phyloP scores from a whole-genome alignment of 2,329 filamentous ascomycete genomes.

The Phyllosticta ampelicida region DNA sequence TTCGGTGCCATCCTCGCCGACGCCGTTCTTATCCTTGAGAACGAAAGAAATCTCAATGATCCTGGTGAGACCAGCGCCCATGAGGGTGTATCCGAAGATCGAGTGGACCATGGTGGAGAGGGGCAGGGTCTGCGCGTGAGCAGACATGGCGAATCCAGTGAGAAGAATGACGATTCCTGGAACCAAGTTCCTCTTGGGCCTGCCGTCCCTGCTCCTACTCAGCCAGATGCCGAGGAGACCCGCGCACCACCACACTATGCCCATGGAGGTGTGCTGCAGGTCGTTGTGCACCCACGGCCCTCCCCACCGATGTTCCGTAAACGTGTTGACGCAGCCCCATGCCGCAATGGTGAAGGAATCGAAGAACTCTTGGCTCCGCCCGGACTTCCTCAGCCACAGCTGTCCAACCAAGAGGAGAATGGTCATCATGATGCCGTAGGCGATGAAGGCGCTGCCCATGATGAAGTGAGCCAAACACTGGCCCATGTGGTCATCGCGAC shows the following conservation, averaged over 20 bases:
- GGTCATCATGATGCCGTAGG: slow-evolving; percentile 78
- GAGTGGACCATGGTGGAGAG: slow-evolving; percentile 80
- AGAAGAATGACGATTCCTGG: slow-evolving; percentile 83
- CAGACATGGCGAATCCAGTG: slow-evolving; percentile 92
- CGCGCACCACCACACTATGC: slow-evolving; percentile 96
- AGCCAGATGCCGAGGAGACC: slow-evolving; percentile 89
- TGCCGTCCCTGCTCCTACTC: slow-evolving; percentile 69
- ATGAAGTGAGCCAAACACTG: slow-evolving; percentile 97
- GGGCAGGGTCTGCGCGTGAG: slow-evolving; percentile 73
- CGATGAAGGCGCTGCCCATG: slow-evolving; percentile 96
- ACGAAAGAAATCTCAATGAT: slow-evolving; percentile 90
- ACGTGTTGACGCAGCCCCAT: slow-evolving; percentile 97
- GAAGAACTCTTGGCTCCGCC: slow-evolving; percentile 92
- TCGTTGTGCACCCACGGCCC: slow-evolving; percentile 82
- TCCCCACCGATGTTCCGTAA: slow-evolving; percentile 95
- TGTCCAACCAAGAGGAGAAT: slow-evolving; percentile 83
- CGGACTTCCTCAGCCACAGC: slow-evolving; percentile 68
- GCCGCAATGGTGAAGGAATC: slow-evolving; percentile 82
- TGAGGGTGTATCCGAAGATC: slow-evolving; percentile 89
- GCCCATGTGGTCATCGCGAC: slow-evolving; percentile 78
- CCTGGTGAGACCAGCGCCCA: slow-evolving; percentile 73
- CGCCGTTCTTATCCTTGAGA: slow-evolving; percentile 56
- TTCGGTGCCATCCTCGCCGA: slow-evolving; percentile 57
- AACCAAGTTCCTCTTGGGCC: slow-evolving; percentile 84
- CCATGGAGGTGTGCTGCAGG: slow-evolving; percentile 98